A percentile compares a stretch with the other conserved stretches of the same genome.
phyloP scores from a whole-genome alignment of 805 yeast species.

The Yamadazyma nakazawae region DNA sequence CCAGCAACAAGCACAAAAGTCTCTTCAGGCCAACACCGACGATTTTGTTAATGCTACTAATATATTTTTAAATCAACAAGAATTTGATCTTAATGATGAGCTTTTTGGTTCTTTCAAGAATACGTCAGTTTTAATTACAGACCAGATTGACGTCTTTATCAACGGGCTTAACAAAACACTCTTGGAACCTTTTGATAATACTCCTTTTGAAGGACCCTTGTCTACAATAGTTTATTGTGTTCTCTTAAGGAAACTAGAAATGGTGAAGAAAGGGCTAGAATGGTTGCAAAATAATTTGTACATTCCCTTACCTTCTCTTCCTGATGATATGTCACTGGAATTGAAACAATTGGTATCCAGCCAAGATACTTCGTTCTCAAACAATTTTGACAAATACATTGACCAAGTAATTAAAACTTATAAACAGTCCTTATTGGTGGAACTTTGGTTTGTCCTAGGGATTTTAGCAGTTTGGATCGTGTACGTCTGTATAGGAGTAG shows the following conservation, averaged over 20 bases:
- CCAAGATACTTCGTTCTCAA: not conserved
- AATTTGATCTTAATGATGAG: slow-evolving; percentile 54
- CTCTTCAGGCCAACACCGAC: slow-evolving; percentile 3
- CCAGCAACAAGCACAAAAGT: not conserved
- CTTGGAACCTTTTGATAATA: slow-evolving; percentile 58
- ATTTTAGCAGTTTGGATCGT: slow-evolving; percentile 48
- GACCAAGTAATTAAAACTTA: slow-evolving; percentile 1
- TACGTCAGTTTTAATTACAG: slow-evolving; percentile 56
- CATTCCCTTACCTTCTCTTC: slow-evolving; percentile 54
- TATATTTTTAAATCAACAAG: slow-evolving; percentile 44
- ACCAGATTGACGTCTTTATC: slow-evolving; percentile 57
- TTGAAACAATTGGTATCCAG: slow-evolving; percentile 8
- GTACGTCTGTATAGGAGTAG: slow-evolving; percentile 40
- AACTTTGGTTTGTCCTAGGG: slow-evolving; percentile 44
- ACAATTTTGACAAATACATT: slow-evolving; percentile 4
- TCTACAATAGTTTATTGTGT: slow-evolving; percentile 73
- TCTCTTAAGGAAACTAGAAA: slow-evolving; percentile 66
- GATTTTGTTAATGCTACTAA: slow-evolving; percentile 43
- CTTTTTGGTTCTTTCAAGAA: slow-evolving; percentile 63
- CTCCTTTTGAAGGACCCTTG: slow-evolving; percentile 63
- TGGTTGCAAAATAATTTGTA: slow-evolving; percentile 73
- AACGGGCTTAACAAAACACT: slow-evolving; percentile 57
- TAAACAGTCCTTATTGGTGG: slow-evolving; percentile 34
- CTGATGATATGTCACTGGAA: slow-evolving; percentile 9
- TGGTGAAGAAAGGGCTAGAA: slow-evolving; percentile 65